Evolutionary conservation across 2,329 filamentous ascomycete genomes (phyloP).

Genomic region (Ilyonectria robusta): DNA sequence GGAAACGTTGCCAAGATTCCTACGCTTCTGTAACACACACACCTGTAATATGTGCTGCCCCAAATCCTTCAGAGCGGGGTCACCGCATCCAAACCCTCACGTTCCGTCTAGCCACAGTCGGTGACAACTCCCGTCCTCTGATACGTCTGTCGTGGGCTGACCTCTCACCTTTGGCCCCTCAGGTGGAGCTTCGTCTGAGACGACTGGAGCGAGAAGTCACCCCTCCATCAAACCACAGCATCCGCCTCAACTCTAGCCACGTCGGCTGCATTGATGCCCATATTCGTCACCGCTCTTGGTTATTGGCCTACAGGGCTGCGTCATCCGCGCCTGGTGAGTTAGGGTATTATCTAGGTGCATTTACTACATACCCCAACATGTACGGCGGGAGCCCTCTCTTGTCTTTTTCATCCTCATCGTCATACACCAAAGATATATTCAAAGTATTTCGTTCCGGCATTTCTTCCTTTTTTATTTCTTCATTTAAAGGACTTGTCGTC

Average conservation of each 20-base stretch:
- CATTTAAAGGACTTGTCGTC: slow-evolving; percentile 31
- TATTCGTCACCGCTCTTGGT: slow-evolving; percentile 15
- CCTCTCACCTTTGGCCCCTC: slow-evolving; percentile 4
- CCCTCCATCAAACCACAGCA: neutral
- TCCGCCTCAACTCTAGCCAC: slow-evolving; percentile 18
- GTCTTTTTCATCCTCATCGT: slow-evolving; percentile 35
- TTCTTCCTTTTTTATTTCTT: slow-evolving; percentile 23
- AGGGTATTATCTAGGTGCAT: slow-evolving; percentile 33
- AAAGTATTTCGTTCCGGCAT: slow-evolving; percentile 24
- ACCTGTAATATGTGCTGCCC: neutral
- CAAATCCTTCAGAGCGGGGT: slow-evolving; percentile 3
- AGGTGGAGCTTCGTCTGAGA: slow-evolving; percentile 12
- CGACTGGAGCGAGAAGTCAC: neutral
- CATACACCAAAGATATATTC: slow-evolving; percentile 25
- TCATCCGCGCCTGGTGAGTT: slow-evolving; percentile 27
- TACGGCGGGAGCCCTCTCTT: slow-evolving; percentile 41
- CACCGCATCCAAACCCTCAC: slow-evolving; percentile 3
- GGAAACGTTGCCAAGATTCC: neutral
- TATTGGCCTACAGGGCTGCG: slow-evolving; percentile 24
- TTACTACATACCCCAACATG: slow-evolving; percentile 33
- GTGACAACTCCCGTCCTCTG: slow-evolving; percentile 19
- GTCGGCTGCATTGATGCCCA: slow-evolving; percentile 29
- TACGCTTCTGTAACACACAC: neutral
- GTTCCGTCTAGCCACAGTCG: slow-evolving; percentile 7
- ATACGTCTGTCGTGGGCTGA: slow-evolving; percentile 10